A percentile compares a stretch with the other conserved stretches of the same genome.
These are phyloP conservation scores for Saccharomyces jurei DNA, from an alignment of 805 yeast genomes.

Conservation along the genomic window DNA sequence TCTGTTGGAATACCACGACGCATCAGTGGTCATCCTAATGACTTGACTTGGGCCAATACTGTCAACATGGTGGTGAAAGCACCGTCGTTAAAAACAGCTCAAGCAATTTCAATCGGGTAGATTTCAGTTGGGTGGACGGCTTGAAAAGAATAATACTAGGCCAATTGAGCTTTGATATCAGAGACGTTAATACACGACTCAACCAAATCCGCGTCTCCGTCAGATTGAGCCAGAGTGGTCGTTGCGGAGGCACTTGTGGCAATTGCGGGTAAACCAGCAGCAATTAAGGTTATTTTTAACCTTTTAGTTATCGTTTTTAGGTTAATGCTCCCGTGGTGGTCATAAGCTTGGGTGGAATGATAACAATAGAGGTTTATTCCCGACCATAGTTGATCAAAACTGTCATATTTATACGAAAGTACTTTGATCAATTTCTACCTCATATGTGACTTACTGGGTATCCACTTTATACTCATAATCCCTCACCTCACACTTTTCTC, in stretches of 20 bases:
- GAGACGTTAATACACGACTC: not conserved
- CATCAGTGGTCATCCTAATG: not conserved
- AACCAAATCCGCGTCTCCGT: not conserved
- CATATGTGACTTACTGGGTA: not conserved
- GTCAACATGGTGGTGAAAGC: not conserved
- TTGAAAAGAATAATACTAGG: not conserved
- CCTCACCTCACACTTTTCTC: not conserved
- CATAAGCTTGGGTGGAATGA: not conserved
- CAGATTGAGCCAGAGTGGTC: not conserved
- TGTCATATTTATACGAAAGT: not conserved
- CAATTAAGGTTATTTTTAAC: not conserved
- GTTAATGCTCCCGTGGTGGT: not conserved
- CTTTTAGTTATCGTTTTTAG: not conserved
- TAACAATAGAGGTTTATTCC: not conserved
- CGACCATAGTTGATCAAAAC: not conserved
- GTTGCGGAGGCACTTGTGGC: not conserved
- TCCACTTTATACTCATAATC: not conserved
- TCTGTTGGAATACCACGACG: not conserved
- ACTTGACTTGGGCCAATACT: not conserved
- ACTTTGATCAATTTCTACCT: not conserved
- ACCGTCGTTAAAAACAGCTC: not conserved
- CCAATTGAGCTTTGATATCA: not conserved
- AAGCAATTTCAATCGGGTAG: not conserved
- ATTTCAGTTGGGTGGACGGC: not conserved
- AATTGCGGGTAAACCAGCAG: not conserved